These are phyloP conservation scores for Auricularia cornea DNA, from an alignment of 768 basidiomycete species.

Conservation along the genomic window DNA sequence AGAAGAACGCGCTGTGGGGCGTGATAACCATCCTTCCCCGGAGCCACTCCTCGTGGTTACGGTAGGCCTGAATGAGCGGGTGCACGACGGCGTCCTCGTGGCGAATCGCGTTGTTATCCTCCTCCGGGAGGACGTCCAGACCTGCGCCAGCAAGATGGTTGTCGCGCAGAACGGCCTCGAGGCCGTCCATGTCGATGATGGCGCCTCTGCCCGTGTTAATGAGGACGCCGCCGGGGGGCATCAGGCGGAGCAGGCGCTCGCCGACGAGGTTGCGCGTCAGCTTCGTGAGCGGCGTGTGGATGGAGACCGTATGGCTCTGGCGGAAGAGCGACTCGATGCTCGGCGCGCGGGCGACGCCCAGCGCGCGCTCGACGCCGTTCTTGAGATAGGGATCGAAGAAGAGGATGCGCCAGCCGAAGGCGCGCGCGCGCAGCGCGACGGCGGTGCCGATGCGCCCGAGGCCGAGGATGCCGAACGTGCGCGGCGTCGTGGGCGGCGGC, in stretches of 20 bases:
- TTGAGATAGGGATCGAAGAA: constrained; percentile 15
- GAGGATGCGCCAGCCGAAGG: constrained; percentile 15
- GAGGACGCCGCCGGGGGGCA: constrained; percentile 7
- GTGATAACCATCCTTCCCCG: constrained; percentile 10
- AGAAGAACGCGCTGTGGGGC: constrained; percentile 13
- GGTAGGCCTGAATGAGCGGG: constrained; percentile 13
- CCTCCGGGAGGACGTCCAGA: constrained; percentile 14
- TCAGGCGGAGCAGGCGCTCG: constrained; percentile 7
- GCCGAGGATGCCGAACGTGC: constrained; percentile 15
- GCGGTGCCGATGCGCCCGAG: constrained; percentile 17
- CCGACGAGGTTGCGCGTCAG: constrained; percentile 10
- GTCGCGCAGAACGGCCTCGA: constrained; percentile 8
- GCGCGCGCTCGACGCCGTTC: constrained; percentile 11
- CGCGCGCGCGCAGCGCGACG: constrained; percentile 15
- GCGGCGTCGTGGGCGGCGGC: neutral
- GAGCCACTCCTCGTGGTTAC: constrained; percentile 12
- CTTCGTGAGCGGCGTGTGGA: constrained; percentile 12
- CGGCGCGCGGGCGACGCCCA: constrained; percentile 9
- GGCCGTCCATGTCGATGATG: constrained; percentile 11
- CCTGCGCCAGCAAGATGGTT: constrained; percentile 12
- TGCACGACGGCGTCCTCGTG: constrained; percentile 8
- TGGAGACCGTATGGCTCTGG: constrained; percentile 6
- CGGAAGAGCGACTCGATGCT: constrained; percentile 11
- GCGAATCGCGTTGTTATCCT: neutral
- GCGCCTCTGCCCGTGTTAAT: constrained; percentile 15